A percentile compares a stretch with the other conserved stretches of the same genome.
Conservation (phyloP, 129 eudicot species). For the Kitagawia praeruptora region DNA sequence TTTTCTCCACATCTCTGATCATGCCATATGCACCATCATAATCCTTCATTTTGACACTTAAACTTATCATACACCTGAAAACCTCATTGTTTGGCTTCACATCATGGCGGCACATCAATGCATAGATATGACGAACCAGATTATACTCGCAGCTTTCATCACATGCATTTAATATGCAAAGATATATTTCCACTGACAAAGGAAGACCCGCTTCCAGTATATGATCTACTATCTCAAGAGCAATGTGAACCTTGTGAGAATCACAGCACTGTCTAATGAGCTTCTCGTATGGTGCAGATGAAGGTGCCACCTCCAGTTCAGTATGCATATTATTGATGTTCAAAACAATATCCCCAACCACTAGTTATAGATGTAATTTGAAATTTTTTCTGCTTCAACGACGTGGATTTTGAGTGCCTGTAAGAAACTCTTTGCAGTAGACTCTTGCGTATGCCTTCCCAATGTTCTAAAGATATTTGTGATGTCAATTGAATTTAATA, state of each 20-base stretch:
- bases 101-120: conserved; percentile 36
- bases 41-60: conserved; percentile 74
- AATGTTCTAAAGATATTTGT: conserved; percentile 50
- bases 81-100: conserved; percentile 54
- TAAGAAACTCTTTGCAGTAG: conserved; percentile 47
- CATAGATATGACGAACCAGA: conserved; percentile 61
- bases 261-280: conserved; percentile 53
- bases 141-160: conserved; percentile 53
- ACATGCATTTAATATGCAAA: conserved; percentile 52
- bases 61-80: conserved; percentile 52
- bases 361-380: conserved; percentile 50
- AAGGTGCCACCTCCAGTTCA: conserved; percentile 54
- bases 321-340: conserved; percentile 48
- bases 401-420: conserved; percentile 38
- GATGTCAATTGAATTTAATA: conserved; percentile 56
- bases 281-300: conserved; percentile 53
- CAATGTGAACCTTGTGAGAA: conserved; percentile 62
- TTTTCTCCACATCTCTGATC: conserved; percentile 45
- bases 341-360: conserved; percentile 47
- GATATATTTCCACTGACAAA: conserved; percentile 34
- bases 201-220: conserved; percentile 46
- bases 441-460: conserved; percentile 68
- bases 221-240: conserved; percentile 58
- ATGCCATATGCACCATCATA: conserved; percentile 73
- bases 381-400: conserved; percentile 30